phyloP scores from a whole-genome alignment of 805 yeast genomes.

The Kluyveromyces aestuarii region DNA sequence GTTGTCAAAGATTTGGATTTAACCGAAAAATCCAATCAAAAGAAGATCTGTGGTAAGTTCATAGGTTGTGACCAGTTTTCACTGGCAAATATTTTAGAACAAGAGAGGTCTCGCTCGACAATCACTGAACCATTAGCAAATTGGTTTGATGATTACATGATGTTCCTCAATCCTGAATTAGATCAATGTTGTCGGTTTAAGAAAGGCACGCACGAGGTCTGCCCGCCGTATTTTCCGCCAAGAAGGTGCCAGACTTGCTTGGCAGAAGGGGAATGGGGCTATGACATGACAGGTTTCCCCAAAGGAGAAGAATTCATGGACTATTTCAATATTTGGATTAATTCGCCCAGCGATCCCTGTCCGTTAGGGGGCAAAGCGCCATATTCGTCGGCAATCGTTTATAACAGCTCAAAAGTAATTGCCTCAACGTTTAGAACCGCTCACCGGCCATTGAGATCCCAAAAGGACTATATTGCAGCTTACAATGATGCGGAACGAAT shows the following conservation, averaged over 20 bases:
- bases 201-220: slow-evolving; percentile 48
- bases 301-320: slow-evolving; percentile 60
- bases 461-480: slow-evolving; percentile 74
- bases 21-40: slow-evolving; percentile 54
- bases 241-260: slow-evolving; percentile 70
- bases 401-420: slow-evolving; percentile 34
- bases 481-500: slow-evolving; percentile 64
- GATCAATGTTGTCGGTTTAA: slow-evolving; percentile 77
- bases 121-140: slow-evolving; percentile 77
- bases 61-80: slow-evolving; percentile 77
- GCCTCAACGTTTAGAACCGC: slow-evolving; percentile 72
- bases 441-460: slow-evolving; percentile 74
- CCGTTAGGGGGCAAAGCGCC: slow-evolving; percentile 96
- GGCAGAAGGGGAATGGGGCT: slow-evolving; percentile 53
- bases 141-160: slow-evolving; percentile 87
- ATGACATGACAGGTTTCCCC: slow-evolving; percentile 78
- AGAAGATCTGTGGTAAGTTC: slow-evolving; percentile 76
- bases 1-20: slow-evolving; percentile 64
- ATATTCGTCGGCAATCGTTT: slow-evolving; percentile 51
- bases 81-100: slow-evolving; percentile 70
- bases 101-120: slow-evolving; percentile 67
- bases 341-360: slow-evolving; percentile 78
- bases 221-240: slow-evolving; percentile 57
- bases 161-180: slow-evolving; percentile 78
- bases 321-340: slow-evolving; percentile 74